phyloP scores from a whole-genome alignment of 176 grass and related monocot species.

The Zea luxurians region DNA sequence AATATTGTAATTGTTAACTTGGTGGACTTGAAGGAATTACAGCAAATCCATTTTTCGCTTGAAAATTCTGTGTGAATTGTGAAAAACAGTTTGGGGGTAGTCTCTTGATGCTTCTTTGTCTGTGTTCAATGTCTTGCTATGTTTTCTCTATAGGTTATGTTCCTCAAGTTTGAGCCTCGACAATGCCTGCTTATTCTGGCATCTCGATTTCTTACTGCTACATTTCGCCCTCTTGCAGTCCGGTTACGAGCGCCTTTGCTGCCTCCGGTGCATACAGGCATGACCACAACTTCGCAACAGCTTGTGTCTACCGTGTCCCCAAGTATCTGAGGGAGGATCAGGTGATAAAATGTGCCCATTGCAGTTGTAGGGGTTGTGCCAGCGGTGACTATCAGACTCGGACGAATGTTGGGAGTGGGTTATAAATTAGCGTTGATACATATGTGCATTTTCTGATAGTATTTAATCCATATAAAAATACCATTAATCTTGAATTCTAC shows the following conservation, averaged over 20 bases:
- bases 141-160: background rate
- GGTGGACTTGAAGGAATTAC: background rate
- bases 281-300: constrained; percentile 74
- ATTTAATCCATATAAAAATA: no score
- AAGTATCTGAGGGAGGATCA: constrained; percentile 77
- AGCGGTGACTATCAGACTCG: no score
- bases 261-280: constrained; percentile 68
- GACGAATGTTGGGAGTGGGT: no score
- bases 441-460: no score
- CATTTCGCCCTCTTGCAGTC: no score
- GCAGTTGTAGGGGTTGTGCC: no score
- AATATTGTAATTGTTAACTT: background rate
- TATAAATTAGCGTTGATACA: no score
- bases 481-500: no score
- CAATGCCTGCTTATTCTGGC: no score
- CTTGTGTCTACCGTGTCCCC: constrained; percentile 70
- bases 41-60: background rate
- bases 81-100: background rate
- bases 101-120: background rate
- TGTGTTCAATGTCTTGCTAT: background rate
- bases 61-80: background rate
- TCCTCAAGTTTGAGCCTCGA: background rate
- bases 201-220: no score
- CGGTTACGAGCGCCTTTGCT: no score
- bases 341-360: constrained; percentile 58